These are phyloP conservation scores for Ophiostoma pallidulum DNA, from an alignment of 2,329 filamentous ascomycete genomes.

Conservation along the genomic window DNA sequence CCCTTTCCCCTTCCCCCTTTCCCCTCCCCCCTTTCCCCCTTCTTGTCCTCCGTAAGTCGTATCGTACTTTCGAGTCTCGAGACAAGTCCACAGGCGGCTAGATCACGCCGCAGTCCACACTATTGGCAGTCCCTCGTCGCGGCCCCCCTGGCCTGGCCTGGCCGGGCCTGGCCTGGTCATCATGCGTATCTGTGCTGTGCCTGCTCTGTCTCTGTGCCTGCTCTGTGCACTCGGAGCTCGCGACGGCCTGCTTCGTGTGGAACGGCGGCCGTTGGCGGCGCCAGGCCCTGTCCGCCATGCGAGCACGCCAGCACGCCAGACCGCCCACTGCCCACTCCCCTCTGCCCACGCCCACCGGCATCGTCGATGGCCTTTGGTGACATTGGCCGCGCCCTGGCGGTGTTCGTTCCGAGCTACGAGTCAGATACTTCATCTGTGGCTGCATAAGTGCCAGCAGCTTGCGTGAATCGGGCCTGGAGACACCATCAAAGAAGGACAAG, in stretches of 20 bases:
- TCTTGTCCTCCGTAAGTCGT: neutral
- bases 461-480: conserved; percentile 3
- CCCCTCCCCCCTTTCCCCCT: neutral
- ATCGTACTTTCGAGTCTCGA: too few relatives aligned
- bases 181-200: too few relatives aligned
- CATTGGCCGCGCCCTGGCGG: neutral
- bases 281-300: too few relatives aligned
- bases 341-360: too few relatives aligned
- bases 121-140: conserved; percentile 1
- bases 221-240: too few relatives aligned
- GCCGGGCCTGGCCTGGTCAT: neutral
- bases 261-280: too few relatives aligned
- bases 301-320: too few relatives aligned
- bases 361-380: too few relatives aligned
- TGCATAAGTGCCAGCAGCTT: conserved; percentile 3
- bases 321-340: too few relatives aligned
- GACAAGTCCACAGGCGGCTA: conserved; percentile 1
- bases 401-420: neutral
- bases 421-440: neutral
- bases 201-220: neutral
- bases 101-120: conserved; percentile 1
- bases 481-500: neutral
- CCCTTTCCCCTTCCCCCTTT: neutral
- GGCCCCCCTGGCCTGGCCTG: neutral
- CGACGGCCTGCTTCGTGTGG: too few relatives aligned